Conservation (phyloP, 2,329 filamentous ascomycete species). For the Hypoxylon sp. region DNA sequence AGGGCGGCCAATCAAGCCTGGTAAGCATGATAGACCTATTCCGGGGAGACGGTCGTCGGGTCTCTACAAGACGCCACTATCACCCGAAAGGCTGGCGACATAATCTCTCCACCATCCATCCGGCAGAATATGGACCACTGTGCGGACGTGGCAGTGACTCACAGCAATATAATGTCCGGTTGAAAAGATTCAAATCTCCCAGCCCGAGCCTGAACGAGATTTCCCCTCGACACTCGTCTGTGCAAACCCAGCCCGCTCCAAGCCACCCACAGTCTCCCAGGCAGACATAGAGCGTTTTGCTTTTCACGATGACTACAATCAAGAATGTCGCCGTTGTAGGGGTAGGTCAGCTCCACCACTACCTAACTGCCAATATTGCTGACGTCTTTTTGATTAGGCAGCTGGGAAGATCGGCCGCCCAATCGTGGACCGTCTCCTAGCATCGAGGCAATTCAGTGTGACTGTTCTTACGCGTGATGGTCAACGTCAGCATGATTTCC, state of each 20-base stretch:
- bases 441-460: conserved; percentile 38
- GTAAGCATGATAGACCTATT: conserved; percentile 18
- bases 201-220: conserved; percentile 5
- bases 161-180: conserved; percentile 26
- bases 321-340: conserved; percentile 44
- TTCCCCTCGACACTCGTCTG: conserved; percentile 22
- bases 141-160: conserved; percentile 34
- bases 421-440: conserved; percentile 39
- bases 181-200: conserved; percentile 33
- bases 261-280: conserved; percentile 16
- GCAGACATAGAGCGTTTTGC: conserved; percentile 1
- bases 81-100: conserved; percentile 27
- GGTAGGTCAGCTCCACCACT: conserved; percentile 37
- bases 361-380: conserved; percentile 17
- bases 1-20: conserved; percentile 36
- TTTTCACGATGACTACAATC: conserved; percentile 35
- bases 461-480: conserved; percentile 38
- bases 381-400: conserved; percentile 38
- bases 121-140: conserved; percentile 32
- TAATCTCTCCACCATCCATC: conserved; percentile 25
- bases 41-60: conserved; percentile 35
- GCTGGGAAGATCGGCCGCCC: conserved; percentile 42
- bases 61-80: conserved; percentile 28
- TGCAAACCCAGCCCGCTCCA: conserved; percentile 32
- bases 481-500: conserved; percentile 24